Conservation (phyloP, 2,329 filamentous ascomycete species). For the Lanzia echinophila region DNA sequence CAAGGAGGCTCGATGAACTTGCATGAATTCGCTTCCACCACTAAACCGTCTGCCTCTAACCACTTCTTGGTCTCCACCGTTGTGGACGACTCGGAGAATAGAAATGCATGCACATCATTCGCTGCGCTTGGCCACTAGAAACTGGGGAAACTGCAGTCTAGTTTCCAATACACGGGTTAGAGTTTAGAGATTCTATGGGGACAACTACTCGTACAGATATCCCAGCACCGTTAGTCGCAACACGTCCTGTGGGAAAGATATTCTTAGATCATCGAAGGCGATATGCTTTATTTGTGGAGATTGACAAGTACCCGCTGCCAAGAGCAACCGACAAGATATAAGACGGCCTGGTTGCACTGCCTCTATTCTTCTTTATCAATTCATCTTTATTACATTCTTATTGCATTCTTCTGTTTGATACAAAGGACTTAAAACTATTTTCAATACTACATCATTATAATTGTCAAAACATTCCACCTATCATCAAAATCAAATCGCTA, state of each 20-base stretch:
- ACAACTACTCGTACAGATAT: not conserved
- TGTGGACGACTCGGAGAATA: no score
- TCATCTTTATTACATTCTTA: not conserved
- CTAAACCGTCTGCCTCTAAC: no score
- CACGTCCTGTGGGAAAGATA: not conserved
- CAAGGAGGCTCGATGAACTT: no score
- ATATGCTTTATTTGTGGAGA: not conserved
- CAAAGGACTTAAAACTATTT: not conserved
- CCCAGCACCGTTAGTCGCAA: not conserved
- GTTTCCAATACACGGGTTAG: no score
- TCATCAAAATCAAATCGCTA: not conserved
- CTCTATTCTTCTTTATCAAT: not conserved
- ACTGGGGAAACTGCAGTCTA: no score
- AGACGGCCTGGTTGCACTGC: not conserved
- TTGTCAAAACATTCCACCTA: no score
- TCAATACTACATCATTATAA: not conserved
- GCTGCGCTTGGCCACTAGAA: no score
- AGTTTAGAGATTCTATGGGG: no score
- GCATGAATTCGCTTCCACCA: no score
- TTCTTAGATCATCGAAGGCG: not conserved
- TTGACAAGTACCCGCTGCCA: not conserved
- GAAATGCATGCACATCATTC: no score
- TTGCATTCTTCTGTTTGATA: not conserved
- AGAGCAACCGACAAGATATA: constrained; percentile 1
- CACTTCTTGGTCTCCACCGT: no score